phyloP scores from a whole-genome alignment of 2,329 filamentous ascomycete species.

The Lachnellula arida region DNA sequence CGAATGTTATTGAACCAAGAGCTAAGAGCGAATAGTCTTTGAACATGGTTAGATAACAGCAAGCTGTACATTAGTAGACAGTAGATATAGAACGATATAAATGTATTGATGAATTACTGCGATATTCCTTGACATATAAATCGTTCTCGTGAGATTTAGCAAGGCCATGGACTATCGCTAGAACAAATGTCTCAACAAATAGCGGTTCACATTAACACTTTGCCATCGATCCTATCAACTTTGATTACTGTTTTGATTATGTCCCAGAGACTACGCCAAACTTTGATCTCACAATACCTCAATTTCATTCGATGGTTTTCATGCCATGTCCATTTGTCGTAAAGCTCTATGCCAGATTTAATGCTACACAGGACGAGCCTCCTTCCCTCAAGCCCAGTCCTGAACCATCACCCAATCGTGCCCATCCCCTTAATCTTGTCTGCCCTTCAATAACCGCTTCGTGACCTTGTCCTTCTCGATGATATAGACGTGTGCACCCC shows the following conservation, averaged over 20 bases:
- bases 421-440: constrained; percentile 68
- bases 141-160: too few relatives aligned
- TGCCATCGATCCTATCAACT: too few relatives aligned
- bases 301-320: background rate
- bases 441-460: constrained; percentile 95
- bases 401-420: constrained; percentile 2
- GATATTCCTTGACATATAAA: too few relatives aligned
- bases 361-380: constrained; percentile 25
- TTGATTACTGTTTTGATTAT: too few relatives aligned
- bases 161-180: background rate
- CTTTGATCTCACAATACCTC: background rate
- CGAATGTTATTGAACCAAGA: constrained; percentile 20
- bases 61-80: constrained; percentile 24
- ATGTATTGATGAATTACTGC: background rate
- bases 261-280: background rate
- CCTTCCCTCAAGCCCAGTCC: constrained; percentile 6
- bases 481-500: constrained; percentile 98
- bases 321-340: constrained; percentile 18
- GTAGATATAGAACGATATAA: constrained; percentile 23
- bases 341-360: constrained; percentile 20
- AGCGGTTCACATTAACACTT: too few relatives aligned
- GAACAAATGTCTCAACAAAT: too few relatives aligned
- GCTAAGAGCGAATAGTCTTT: constrained; percentile 29
- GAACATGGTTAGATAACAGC: background rate
- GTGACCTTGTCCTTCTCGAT: constrained; percentile 99